Base-by-base conservation (phyloP, 2,329 filamentous ascomycete species). In the Botryotinia globosa region DNA sequence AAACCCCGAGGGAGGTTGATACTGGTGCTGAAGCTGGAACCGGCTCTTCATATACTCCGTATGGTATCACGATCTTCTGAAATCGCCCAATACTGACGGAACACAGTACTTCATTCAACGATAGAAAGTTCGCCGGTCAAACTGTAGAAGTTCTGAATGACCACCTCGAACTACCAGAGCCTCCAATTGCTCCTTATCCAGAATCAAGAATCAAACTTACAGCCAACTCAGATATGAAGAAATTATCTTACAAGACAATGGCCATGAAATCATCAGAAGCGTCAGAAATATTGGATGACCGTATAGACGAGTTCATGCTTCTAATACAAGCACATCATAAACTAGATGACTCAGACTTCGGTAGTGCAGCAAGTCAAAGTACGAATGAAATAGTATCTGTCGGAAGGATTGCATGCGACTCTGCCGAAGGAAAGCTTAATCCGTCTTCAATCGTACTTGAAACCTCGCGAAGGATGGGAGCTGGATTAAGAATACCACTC, bases 261-360 rank as follows among this genome's bases (percentile, higher is more conserved):
- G 92, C 93, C 3, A 97, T 98, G 94, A 97, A 97, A 79, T 86
- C 96, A 10, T 94, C 93, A 8, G 94, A 98, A 81, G 90, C 94
- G 0, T 97, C 95, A 7, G 94, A 97, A 81, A 93, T 97, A 62
- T 87, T 98, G 12, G 96, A 99, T 82, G 95, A 98, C 82, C 88
- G 94, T 77, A 98, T 99, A 84, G 94, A 98, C 78, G 94, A 94
- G 75, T 97, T 98, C 79, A 87, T 89, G 73, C 84, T 85, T n/a
- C 82, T 94, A 2, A 86, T 97, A 8, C 90, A 93, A 82, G 88
- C 91, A 72, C 86, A 94, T 76, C 89, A 97, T 81, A 85, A 88
- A 22, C 85, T 97, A 9, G 92, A 96, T 29, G 91, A 96, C 73
- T 87, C 88, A 29, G 91, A 89, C 0, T 97, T 99, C 81, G 94